These are phyloP conservation scores for Neurospora sp. DNA, from an alignment of 2,329 filamentous ascomycete species.

Conservation along the genomic window DNA sequence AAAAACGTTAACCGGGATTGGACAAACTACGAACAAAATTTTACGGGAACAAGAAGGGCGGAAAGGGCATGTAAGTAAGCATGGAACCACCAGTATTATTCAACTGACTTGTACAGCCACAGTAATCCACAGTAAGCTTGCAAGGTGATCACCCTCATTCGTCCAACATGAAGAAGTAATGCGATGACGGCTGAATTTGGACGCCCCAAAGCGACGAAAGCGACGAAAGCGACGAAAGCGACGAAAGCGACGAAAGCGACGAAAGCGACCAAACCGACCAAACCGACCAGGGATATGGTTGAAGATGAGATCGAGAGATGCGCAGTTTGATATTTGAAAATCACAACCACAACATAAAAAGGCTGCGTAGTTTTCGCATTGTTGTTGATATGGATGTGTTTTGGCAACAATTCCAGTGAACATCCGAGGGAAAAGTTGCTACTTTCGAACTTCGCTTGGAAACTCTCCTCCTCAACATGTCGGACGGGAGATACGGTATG, in stretches of 20 bases:
- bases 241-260: neutral
- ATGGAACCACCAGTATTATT: neutral
- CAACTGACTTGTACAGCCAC: neutral
- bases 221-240: neutral
- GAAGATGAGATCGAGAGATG: neutral
- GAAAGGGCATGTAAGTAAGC: neutral
- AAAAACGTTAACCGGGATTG: neutral
- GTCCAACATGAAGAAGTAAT: neutral
- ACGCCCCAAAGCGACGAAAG: neutral
- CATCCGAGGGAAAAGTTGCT: neutral
- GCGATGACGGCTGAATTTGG: neutral
- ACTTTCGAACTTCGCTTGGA: neutral
- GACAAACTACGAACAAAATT: neutral
- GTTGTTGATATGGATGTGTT: neutral
- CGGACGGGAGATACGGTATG: neutral
- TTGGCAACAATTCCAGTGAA: neutral
- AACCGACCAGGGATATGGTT: neutral
- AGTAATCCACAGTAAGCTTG: neutral
- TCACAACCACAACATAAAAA: neutral
- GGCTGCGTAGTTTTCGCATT: neutral
- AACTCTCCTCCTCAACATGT: neutral
- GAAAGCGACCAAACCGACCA: neutral
- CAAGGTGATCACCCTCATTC: neutral
- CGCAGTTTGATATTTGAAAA: neutral
- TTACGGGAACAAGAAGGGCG: neutral